Conservation (phyloP, 2,329 filamentous ascomycete genomes). For the Corinectria fuckeliana region DNA sequence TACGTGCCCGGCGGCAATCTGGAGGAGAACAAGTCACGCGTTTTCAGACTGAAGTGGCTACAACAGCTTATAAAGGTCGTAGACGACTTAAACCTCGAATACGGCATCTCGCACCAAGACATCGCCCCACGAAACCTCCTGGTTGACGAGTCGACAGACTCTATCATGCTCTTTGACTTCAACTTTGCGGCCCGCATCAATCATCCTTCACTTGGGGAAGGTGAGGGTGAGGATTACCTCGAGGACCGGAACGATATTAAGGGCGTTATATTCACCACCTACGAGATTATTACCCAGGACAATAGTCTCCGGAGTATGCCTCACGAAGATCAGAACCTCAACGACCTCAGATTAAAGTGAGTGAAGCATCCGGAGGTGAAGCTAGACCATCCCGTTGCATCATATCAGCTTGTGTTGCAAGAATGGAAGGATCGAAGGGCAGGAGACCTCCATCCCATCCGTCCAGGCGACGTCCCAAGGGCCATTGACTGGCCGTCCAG, state of each 20-base stretch:
- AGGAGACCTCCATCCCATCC: background rate
- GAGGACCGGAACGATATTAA: conserved; percentile 42
- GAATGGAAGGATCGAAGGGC: conserved; percentile 31
- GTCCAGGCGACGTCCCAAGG: conserved; percentile 5
- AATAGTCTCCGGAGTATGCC: conserved; percentile 27
- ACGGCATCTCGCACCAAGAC: conserved; percentile 48
- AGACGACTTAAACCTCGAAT: conserved; percentile 44
- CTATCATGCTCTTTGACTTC: conserved; percentile 48
- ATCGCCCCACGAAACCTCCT: conserved; percentile 48
- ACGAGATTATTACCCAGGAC: conserved; percentile 47
- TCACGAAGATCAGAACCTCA: conserved; percentile 34
- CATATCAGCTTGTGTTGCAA: conserved; percentile 33
- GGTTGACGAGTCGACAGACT: conserved; percentile 42
- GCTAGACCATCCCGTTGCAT: conserved; percentile 39
- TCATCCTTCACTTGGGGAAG: background rate
- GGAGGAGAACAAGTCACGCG: conserved; percentile 36
- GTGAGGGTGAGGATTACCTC: conserved; percentile 11
- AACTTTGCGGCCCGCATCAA: conserved; percentile 38
- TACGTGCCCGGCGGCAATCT: conserved; percentile 43
- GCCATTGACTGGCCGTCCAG: conserved; percentile 30
- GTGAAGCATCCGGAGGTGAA: conserved; percentile 40
- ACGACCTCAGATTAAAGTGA: conserved; percentile 35
- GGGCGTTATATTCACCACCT: conserved; percentile 45
- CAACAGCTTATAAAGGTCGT: conserved; percentile 43
- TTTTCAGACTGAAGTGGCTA: conserved; percentile 46